Evolutionary conservation across 768 basidiomycete genomes (phyloP), one percentile per base, ranked within the genome.

Genomic region (Galerina marginata): DNA sequence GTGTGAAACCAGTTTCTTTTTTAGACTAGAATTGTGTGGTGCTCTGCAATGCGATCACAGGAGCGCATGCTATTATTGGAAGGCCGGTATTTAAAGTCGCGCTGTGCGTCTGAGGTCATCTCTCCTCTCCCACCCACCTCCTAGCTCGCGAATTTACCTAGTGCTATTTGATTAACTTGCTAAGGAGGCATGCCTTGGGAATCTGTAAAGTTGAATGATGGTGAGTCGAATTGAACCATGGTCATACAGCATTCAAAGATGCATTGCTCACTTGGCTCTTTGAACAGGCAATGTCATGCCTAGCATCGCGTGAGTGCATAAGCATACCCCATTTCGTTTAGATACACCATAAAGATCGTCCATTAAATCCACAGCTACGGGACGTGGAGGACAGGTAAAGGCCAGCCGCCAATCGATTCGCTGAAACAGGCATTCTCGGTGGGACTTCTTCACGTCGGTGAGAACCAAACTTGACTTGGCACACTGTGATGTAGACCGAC

Each of bases 401-500:
- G 86, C 0, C 78, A 83, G 58, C 72, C 69, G 25, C 68, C 82
- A 6, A 78, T 80, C 23, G 80, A 82, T 64, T 79, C 81, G 59
- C 83, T 89, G n/a, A 84, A 84, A 60, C 85, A 87, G 66, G 88
- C 87, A 2, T 70, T 90, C 40, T 77, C 79, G 1, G 80, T 81
- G 6, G 87, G 88, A 4, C 87, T 88, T 72, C 71, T 72, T 46
- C 89, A 89, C 65, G 69, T 90, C 42, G 88, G 88, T 86, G 62
- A 60, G 82, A 40, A 16, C 12, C 25, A 11, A 37, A 53, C 29
- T 33, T 33, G 4, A 33, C 29, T 33, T 7, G 29, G 25, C 37
- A 53, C 23, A 38, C 10, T 36, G 14, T 36, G 6, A 26, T 25
- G 4, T n/a, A 11, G 2, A 47, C 29, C 29, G 12, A 20, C 9